These are phyloP conservation scores for Benincasa hispida DNA, from an alignment of 306 rosid species.

Conservation along the genomic window DNA sequence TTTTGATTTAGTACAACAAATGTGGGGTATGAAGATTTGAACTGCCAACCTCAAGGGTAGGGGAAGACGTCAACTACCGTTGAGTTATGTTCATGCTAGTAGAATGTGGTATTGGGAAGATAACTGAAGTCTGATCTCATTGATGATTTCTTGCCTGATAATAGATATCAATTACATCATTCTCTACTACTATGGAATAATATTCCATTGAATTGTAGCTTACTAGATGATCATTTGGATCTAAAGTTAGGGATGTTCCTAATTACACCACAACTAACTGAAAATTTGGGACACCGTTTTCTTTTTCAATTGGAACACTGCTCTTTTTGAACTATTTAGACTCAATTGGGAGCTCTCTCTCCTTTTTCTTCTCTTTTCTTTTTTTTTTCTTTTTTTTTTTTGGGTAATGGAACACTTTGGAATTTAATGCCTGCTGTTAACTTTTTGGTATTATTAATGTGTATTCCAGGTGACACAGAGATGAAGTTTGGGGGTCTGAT, in stretches of 20 bases:
- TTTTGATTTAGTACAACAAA: too few relatives aligned
- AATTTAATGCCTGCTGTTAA: background rate
- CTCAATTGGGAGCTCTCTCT: too few relatives aligned
- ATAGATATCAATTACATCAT: background rate
- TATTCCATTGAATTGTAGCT: background rate
- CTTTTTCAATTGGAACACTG: background rate
- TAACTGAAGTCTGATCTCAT: background rate
- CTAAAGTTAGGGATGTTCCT: background rate
- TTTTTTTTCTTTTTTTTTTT: too few relatives aligned
- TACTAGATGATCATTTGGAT: background rate
- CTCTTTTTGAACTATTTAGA: background rate
- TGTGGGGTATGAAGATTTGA: too few relatives aligned
- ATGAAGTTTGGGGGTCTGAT: slow-evolving; percentile 84
- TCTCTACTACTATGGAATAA: background rate
- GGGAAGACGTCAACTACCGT: too few relatives aligned
- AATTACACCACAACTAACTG: background rate
- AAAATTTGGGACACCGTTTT: background rate
- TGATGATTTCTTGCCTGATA: background rate
- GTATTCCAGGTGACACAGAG: slow-evolving; percentile 48
- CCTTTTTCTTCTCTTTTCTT: too few relatives aligned
- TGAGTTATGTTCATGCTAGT: too few relatives aligned
- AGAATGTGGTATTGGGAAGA: background rate
- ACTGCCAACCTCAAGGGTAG: too few relatives aligned
- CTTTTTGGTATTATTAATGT: slow-evolving; percentile 7
- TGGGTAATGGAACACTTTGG: background rate